A percentile compares a stretch with the other conserved stretches of the same genome.
Evolutionary conservation across 2,329 filamentous ascomycete species (phyloP).

Genomic region (Colletotrichum acutatum): DNA sequence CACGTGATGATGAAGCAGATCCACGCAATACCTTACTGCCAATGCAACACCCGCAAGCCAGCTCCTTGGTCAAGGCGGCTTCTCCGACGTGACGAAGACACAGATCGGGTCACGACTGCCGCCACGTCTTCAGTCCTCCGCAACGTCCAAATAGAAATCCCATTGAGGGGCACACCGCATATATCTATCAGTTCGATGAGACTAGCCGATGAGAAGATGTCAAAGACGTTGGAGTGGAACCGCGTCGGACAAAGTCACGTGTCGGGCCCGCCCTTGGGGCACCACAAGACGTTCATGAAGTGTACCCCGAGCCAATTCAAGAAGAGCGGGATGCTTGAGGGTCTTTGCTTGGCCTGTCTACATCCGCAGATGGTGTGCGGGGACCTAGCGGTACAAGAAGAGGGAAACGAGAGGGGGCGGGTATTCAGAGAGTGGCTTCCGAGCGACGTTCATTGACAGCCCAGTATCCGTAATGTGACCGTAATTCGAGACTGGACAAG

Average conservation of each 20-base stretch:
- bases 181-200: slow-evolving; percentile 9
- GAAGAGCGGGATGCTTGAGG: neutral
- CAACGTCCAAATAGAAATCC: neutral
- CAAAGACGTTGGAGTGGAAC: neutral
- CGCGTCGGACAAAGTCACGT: neutral
- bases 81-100: neutral
- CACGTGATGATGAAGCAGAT: neutral
- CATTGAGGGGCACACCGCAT: neutral
- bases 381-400: neutral
- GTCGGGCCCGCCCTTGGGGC: neutral
- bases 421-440: neutral
- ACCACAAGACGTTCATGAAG: slow-evolving; percentile 9
- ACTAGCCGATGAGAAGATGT: neutral
- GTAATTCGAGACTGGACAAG: no score
- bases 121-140: neutral
- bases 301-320: neutral
- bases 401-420: neutral
- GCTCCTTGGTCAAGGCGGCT: neutral
- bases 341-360: slow-evolving; percentile 10
- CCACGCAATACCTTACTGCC: neutral
- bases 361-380: slow-evolving; percentile 16
- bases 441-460: no score
- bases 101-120: no score
- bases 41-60: neutral
- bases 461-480: no score